A percentile compares a stretch with the other conserved stretches of the same genome.
Evolutionary conservation across 1,284 basidiomycete species (phyloP).

Genomic region (Ganoderma leucocontextum): DNA sequence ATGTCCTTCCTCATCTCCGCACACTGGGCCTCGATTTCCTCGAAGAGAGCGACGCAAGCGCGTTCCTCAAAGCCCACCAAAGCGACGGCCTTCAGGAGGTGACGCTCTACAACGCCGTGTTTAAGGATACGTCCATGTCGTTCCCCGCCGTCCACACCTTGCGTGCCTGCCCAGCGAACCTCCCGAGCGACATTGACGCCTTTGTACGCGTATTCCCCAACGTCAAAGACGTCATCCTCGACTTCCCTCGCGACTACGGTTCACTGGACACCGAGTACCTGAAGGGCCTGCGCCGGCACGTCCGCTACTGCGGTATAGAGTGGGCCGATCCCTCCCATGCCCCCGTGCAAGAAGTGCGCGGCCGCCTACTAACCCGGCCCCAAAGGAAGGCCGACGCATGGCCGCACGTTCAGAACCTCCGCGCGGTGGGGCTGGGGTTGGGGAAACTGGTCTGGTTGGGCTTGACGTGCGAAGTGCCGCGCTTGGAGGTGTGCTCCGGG

Average conservation of each 20-base stretch:
- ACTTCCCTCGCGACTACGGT: neutral
- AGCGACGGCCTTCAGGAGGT: neutral
- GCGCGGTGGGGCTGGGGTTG: neutral
- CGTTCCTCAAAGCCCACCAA: neutral
- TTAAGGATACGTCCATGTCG: neutral
- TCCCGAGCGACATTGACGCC: neutral
- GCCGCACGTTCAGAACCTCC: neutral
- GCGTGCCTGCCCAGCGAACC: neutral
- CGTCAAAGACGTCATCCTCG: neutral
- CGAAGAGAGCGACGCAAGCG: neutral
- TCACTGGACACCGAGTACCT: neutral
- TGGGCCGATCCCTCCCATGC: neutral
- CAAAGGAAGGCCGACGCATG: neutral
- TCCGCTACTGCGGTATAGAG: neutral
- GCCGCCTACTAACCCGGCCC: neutral
- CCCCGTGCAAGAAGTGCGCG: neutral
- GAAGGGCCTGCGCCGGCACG: neutral
- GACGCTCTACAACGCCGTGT: neutral
- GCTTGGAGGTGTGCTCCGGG: neutral
- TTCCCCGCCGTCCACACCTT: slow-evolving; percentile 1
- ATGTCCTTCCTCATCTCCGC: neutral
- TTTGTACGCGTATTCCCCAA: neutral
- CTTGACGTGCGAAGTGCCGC: neutral
- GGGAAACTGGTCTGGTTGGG: neutral
- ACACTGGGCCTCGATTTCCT: neutral